phyloP scores from a whole-genome alignment of 2,329 filamentous ascomycete species.

The Coniochaeta pulveracea region DNA sequence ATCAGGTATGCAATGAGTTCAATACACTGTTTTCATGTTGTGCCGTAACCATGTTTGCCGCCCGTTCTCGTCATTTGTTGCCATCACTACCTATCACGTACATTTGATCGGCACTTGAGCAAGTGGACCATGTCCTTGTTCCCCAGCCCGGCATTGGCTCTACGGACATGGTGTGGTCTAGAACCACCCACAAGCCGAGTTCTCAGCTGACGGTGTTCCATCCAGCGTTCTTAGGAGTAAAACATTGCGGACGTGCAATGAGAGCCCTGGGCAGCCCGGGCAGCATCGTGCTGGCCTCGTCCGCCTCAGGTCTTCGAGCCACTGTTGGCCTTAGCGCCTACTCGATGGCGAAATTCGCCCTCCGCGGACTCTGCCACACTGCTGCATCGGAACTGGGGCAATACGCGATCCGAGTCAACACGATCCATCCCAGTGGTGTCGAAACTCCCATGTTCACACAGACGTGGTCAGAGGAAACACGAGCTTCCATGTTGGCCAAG shows the following conservation, averaged over 20 bases:
- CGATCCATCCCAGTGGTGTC: slow-evolving; percentile 25
- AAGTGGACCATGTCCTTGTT: slow-evolving; percentile 1
- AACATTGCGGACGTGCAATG: slow-evolving; percentile 15
- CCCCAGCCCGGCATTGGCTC: not conserved
- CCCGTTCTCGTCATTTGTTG: not conserved
- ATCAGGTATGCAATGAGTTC: slow-evolving; percentile 18
- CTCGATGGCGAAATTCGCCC: slow-evolving; percentile 23
- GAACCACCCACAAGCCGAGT: not conserved
- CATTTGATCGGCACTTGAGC: not conserved
- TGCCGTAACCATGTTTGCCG: slow-evolving; percentile 5
- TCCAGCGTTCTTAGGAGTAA: slow-evolving; percentile 18
- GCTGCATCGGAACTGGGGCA: slow-evolving; percentile 24
- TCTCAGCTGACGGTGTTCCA: not conserved
- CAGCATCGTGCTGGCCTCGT: slow-evolving; percentile 25
- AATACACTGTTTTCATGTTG: not conserved
- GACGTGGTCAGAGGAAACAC: slow-evolving; percentile 20
- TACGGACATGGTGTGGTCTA: not conserved
- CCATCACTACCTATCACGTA: not conserved
- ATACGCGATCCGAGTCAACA: slow-evolving; percentile 25
- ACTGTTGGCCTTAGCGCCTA: slow-evolving; percentile 22
- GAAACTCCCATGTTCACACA: slow-evolving; percentile 21
- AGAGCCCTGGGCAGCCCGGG: slow-evolving; percentile 18
- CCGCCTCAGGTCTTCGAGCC: slow-evolving; percentile 23
- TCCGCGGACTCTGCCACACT: slow-evolving; percentile 23
- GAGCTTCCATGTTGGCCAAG: slow-evolving; percentile 18